phyloP scores from a whole-genome alignment of 2,329 filamentous ascomycete genomes.

The Huntiella abstrusa region DNA sequence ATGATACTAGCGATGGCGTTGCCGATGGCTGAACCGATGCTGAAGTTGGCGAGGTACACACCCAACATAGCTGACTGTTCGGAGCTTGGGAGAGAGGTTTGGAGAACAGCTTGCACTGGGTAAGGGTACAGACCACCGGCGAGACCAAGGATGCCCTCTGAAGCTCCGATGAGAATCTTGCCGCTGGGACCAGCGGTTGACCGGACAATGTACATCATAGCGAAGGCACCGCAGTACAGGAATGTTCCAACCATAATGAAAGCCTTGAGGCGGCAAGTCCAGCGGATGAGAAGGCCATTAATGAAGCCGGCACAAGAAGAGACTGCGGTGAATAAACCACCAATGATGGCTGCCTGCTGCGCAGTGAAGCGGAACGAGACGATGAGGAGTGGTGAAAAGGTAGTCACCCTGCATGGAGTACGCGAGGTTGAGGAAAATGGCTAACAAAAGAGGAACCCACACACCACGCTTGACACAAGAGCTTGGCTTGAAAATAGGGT shows the following conservation, averaged over 20 bases:
- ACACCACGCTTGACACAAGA: constrained; percentile 32
- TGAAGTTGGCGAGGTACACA: constrained; percentile 41
- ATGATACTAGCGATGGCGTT: constrained; percentile 41
- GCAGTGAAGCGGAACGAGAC: constrained; percentile 42
- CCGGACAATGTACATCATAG: constrained; percentile 43
- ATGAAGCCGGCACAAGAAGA: constrained; percentile 38
- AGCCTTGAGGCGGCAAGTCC: constrained; percentile 39
- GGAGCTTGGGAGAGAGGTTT: constrained; percentile 25
- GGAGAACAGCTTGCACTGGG: constrained; percentile 26
- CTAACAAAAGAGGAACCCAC: constrained; percentile 43
- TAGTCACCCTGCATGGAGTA: constrained; percentile 47
- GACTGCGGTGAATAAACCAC: constrained; percentile 36
- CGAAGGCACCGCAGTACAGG: constrained; percentile 44
- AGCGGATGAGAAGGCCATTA: constrained; percentile 36
- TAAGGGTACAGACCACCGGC: constrained; percentile 43
- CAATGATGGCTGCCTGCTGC: constrained; percentile 36
- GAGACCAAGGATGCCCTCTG: constrained; percentile 42
- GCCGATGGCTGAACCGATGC: constrained; percentile 40
- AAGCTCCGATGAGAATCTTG: constrained; percentile 14
- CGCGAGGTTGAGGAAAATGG: constrained; percentile 32
- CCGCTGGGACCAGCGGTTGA: constrained; percentile 25
- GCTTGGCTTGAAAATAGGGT: constrained; percentile 26
- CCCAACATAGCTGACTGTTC: constrained; percentile 45
- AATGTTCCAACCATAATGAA: constrained; percentile 42
- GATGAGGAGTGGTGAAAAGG: constrained; percentile 40